Evolutionary conservation across 805 yeast species (phyloP).

Genomic region (Monosporozyma siamensis): DNA sequence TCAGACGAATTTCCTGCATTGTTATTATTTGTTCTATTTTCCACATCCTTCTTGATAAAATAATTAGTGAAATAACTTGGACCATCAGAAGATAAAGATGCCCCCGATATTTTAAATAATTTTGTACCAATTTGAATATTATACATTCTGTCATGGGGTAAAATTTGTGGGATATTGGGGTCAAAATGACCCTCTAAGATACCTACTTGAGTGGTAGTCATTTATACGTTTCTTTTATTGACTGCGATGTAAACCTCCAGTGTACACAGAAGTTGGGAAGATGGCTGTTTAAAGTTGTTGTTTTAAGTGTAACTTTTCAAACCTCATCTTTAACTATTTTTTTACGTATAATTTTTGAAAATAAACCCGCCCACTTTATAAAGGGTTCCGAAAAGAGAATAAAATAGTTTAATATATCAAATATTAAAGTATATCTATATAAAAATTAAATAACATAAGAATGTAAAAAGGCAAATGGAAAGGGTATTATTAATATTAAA

Average conservation of each 20-base stretch:
- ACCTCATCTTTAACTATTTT: no score
- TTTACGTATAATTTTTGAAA: no score
- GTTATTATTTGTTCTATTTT: background rate
- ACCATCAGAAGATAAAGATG: slow-evolving; percentile 74
- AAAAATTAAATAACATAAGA: no score
- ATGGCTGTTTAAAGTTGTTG: no score
- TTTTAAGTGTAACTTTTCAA: no score
- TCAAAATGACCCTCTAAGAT: slow-evolving; percentile 11
- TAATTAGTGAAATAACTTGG: slow-evolving; percentile 81
- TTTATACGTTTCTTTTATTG: background rate
- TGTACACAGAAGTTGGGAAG: no score
- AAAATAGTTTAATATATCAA: no score
- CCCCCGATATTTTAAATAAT: slow-evolving; percentile 56
- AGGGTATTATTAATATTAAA: background rate
- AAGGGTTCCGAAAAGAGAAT: no score
- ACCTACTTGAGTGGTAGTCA: slow-evolving; percentile 2
- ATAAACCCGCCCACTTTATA: no score
- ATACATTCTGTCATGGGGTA: slow-evolving; percentile 65
- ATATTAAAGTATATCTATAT: no score
- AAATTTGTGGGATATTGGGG: slow-evolving; percentile 17
- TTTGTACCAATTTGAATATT: slow-evolving; percentile 61
- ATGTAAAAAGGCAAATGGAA: no score
- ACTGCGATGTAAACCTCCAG: no score
- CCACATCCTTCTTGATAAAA: slow-evolving; percentile 31
- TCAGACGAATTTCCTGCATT: slow-evolving; percentile 8